Evolutionary conservation across 2,329 filamentous ascomycete species (phyloP).

Genomic region (Aspergillus sp.): DNA sequence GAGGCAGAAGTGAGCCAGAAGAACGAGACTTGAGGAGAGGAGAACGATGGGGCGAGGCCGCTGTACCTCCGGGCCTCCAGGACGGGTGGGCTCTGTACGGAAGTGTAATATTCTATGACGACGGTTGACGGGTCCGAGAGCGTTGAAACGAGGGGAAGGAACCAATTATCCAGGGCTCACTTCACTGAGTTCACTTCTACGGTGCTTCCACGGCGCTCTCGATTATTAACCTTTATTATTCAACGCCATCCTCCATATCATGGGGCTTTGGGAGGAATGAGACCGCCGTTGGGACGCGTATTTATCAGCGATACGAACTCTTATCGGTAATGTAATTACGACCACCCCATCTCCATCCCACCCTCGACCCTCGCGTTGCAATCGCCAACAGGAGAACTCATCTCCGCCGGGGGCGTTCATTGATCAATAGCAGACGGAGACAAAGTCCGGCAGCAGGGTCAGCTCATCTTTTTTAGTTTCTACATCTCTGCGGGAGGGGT

Average conservation of each 20-base stretch:
- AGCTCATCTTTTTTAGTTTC: background rate
- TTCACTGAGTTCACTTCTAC: background rate
- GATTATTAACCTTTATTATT: background rate
- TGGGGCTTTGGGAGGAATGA: background rate
- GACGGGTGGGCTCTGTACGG: constrained; percentile 4
- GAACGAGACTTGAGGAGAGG: background rate
- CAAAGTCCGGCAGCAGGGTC: background rate
- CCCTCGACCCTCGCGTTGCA: background rate
- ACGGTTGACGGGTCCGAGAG: constrained; percentile 18
- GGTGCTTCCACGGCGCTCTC: background rate
- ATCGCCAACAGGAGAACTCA: background rate
- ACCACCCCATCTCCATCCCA: background rate
- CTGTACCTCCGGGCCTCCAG: constrained; percentile 3
- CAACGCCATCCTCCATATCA: background rate
- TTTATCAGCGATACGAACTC: background rate
- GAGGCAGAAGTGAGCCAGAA: background rate
- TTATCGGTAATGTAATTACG: constrained; percentile 7
- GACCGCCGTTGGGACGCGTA: background rate
- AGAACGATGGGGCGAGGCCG: constrained; percentile 8
- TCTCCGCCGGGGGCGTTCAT: background rate
- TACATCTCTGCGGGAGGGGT: background rate
- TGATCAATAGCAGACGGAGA: background rate
- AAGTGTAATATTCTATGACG: constrained; percentile 14
- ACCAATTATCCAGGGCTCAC: background rate
- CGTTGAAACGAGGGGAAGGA: constrained; percentile 8